Evolutionary conservation across 2,329 filamentous ascomycete species (phyloP), one percentile per base, ranked within the genome.

Genomic region (Fusarium phyllophilum): DNA sequence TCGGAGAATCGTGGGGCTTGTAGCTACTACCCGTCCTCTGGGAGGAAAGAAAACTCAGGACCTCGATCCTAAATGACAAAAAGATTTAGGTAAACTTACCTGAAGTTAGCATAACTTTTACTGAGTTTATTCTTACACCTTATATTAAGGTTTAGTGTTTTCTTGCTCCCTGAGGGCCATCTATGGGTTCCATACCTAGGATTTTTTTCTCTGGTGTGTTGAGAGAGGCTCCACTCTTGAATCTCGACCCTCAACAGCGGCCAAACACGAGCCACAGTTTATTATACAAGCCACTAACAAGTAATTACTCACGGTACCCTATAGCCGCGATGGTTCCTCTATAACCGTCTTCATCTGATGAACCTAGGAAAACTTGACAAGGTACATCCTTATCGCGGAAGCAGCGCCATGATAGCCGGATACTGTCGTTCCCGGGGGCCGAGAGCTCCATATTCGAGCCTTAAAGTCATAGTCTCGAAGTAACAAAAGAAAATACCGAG

Each of bases 1-100:
- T 78, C 76, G 76, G 76, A 75, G 62, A 68, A 49, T 62, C 66
- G 48, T 54, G 61, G 66, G 49, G 57, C 70, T 73, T 29, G 26
- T 29, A 29, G 26, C 26, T 29, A 29, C 26, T 29, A 29, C 26
- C 26, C 26, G 26, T 29, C 26, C 26, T 29, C 6, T 29, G 26
- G 26, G 26, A 29, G 26, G 26, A 29, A 29, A 29, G 26, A 29
- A 29, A 29, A 29, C 26, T 29, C 26, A 29, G 26, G 26, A 29
- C 26, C 26, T 29, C 26, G 26, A 29, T 29, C 26, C 26, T 7
- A 29, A 29, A 29, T 29, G 7, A 29, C 26, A 29, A 29, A 29
- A 29, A 29, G 26, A 29, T 29, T 29, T 29, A 29, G 26, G 26
- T 29, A 29, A 29, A 29, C 26, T 29, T 29, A 29, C 26, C 8